Evolutionary conservation across 2,329 filamentous ascomycete genomes (phyloP).

Genomic region (Ophiocordyceps camponoti-leonardi): DNA sequence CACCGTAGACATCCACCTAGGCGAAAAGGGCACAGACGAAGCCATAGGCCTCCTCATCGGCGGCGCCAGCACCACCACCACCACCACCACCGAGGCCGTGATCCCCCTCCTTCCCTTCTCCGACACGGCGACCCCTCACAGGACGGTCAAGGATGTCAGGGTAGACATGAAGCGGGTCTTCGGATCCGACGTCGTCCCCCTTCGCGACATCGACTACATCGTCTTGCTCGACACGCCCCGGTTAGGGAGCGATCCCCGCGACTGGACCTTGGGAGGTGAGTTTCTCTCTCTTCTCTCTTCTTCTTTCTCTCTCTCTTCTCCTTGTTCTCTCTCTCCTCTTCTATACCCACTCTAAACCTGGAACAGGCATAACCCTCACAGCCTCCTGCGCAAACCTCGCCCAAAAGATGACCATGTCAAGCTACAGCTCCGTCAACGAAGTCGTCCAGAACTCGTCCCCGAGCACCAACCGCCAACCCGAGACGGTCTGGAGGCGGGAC

Average conservation of each 20-base stretch:
- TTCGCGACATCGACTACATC: not conserved
- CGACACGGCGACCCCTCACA: no score
- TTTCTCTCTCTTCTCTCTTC: not conserved
- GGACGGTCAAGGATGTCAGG: not conserved
- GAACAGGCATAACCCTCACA: not conserved
- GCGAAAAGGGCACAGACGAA: not conserved
- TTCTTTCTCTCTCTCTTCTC: no score
- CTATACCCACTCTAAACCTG: no score
- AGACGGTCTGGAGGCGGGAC: not conserved
- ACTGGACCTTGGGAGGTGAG: not conserved
- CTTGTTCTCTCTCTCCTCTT: no score
- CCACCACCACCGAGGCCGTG: not conserved
- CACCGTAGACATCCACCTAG: not conserved
- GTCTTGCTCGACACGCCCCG: not conserved
- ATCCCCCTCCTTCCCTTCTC: not conserved
- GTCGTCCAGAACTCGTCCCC: not conserved
- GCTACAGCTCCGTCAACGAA: not conserved
- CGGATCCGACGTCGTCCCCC: not conserved
- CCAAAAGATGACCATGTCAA: not conserved
- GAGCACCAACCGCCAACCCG: not conserved
- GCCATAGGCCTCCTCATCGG: not conserved
- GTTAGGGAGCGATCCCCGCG: not conserved
- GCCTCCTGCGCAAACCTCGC: not conserved
- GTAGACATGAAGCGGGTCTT: not conserved
- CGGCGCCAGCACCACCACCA: not conserved